Evolutionary conservation across 441 rosid genomes (phyloP).

Genomic region (Metrosideros polymorpha): DNA sequence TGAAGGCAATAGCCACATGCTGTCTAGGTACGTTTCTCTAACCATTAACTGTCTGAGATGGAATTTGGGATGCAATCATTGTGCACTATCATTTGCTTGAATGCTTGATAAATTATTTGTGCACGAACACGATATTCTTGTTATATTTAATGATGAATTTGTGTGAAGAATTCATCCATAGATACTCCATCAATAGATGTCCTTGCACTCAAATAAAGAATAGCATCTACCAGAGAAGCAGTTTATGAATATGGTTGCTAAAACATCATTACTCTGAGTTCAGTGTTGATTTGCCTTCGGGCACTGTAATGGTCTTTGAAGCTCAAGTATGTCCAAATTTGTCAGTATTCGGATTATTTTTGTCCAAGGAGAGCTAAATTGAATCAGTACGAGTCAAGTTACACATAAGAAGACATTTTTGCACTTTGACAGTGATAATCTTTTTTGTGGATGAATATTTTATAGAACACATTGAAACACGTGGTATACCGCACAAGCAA

Average conservation of each 20-base stretch:
- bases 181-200: background rate
- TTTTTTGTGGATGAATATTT: background rate
- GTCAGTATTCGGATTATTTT: background rate
- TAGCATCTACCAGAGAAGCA: background rate
- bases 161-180: background rate
- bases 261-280: background rate
- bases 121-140: background rate
- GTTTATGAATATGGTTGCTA: background rate
- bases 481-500: background rate
- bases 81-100: background rate
- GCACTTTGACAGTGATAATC: background rate
- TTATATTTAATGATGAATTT: background rate
- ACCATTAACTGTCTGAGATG: background rate
- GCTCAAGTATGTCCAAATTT: background rate
- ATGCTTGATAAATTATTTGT: background rate
- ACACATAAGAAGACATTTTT: background rate
- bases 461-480: background rate
- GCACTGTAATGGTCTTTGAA: background rate
- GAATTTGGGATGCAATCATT: background rate
- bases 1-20: slow-evolving; percentile 58
- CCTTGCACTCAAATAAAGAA: background rate
- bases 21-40: slow-evolving; percentile 50
- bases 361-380: background rate
- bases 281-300: background rate
- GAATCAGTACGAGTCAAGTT: background rate